Percentiles rank a stretch among this genome's conserved stretches.
Evolutionary conservation across 176 grass and related monocot species (phyloP).

Genomic region (Neostapfia colusana): DNA sequence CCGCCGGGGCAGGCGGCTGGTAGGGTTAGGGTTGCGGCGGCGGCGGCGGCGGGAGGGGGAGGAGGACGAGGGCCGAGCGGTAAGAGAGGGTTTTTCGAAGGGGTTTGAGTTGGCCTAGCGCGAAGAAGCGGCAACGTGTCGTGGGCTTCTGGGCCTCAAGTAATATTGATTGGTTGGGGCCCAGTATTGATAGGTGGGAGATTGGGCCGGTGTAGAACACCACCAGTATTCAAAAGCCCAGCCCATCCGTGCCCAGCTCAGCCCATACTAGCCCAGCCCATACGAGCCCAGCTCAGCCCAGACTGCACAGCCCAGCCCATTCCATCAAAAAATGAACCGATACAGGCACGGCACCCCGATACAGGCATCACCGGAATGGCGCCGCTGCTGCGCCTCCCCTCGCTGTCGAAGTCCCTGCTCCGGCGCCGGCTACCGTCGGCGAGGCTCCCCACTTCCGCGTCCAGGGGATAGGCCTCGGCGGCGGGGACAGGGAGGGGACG

Average conservation of each 20-base stretch:
- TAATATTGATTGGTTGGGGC: constrained; percentile 3
- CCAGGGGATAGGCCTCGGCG: constrained; percentile 32
- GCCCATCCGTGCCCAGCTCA: too few species aligned
- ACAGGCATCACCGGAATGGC: constrained; percentile 49
- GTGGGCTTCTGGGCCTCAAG: constrained; percentile 13
- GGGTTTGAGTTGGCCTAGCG: constrained; percentile 40
- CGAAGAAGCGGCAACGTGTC: not conserved
- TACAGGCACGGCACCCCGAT: constrained; percentile 31
- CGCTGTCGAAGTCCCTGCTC: constrained; percentile 50
- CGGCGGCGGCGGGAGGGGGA: not conserved
- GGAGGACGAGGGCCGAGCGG: not conserved
- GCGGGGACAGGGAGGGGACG: constrained; percentile 61
- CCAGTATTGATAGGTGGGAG: too few species aligned
- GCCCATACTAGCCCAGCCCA: not conserved
- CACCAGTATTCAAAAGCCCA: too few species aligned
- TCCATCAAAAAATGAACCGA: not conserved
- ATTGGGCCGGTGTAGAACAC: too few species aligned
- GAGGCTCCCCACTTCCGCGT: constrained; percentile 37
- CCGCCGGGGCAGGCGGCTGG: not conserved
- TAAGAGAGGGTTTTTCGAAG: constrained; percentile 6
- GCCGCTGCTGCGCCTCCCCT: constrained; percentile 74
- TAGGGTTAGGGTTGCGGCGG: constrained; percentile 58
- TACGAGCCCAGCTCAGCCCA: not conserved
- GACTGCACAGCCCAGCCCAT: not conserved
- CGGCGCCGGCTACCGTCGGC: not conserved